Evolutionary conservation across 176 grass and related monocot genomes (phyloP).

Genomic region (Zea luxurians): DNA sequence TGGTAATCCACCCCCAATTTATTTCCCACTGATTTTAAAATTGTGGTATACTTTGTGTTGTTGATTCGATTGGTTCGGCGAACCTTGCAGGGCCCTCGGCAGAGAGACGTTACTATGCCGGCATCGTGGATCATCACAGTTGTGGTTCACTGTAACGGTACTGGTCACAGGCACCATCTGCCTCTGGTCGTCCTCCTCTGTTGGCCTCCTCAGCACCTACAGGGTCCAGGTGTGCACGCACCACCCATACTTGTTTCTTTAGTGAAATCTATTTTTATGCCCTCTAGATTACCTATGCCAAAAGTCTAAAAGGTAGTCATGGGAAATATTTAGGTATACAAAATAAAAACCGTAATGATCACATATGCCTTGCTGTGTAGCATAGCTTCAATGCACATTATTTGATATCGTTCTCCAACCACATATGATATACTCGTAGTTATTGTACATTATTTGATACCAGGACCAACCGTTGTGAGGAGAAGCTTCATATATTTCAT

Average conservation of each 20-base stretch:
- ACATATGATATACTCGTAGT: no score
- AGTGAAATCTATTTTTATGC: no score
- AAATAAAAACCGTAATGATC: no score
- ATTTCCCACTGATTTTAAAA: background rate
- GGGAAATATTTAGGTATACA: no score
- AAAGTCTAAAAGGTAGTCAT: no score
- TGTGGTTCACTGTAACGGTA: conserved; percentile 39
- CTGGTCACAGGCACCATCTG: conserved; percentile 42
- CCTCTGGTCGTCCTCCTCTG: conserved; percentile 44
- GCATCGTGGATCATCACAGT: conserved; percentile 20
- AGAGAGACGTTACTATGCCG: conserved; percentile 19
- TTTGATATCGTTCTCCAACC: no score
- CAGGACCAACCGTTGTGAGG: no score
- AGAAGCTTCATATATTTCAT: no score
- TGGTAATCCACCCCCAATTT: background rate
- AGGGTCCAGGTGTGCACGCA: conserved; percentile 33
- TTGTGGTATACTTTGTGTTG: background rate
- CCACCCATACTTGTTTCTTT: background rate
- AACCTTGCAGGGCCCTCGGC: conserved; percentile 14
- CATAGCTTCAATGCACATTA: no score
- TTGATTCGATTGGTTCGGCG: background rate
- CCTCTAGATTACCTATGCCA: no score
- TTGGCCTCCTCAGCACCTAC: conserved; percentile 22
- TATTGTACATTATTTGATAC: no score
- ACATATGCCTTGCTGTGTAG: no score